Evolutionary conservation across 495 filamentous ascomycete genomes (phyloP).

Genomic region (Aspergillus sclerotioniger): DNA sequence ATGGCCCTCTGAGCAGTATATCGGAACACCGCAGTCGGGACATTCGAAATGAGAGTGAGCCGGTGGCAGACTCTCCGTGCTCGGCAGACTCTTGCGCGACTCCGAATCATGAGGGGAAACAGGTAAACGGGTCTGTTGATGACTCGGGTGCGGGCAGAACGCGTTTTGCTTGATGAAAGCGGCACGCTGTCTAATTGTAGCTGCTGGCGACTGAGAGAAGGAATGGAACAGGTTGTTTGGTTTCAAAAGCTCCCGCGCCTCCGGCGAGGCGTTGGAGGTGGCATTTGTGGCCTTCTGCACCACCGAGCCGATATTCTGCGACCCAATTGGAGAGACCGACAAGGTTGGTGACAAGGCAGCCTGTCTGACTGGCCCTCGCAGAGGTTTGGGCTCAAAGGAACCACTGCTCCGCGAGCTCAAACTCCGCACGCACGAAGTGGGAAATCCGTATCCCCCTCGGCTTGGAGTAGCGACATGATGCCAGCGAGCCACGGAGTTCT

Average conservation of each 20-base stretch:
- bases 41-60: constrained; percentile 89
- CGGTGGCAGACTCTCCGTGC: constrained; percentile 54
- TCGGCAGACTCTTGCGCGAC: constrained; percentile 44
- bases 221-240: constrained; percentile 89
- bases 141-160: constrained; percentile 84
- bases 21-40: constrained; percentile 91
- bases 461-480: constrained; percentile 23
- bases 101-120: constrained; percentile 61
- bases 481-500: constrained; percentile 21
- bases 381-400: constrained; percentile 15
- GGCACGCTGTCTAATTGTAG: constrained; percentile 79
- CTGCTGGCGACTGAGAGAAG: constrained; percentile 81
- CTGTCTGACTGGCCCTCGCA: constrained; percentile 19
- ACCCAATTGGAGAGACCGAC: not conserved
- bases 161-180: constrained; percentile 87
- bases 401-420: constrained; percentile 31
- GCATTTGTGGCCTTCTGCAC: constrained; percentile 30
- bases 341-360: constrained; percentile 4
- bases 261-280: constrained; percentile 21
- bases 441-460: constrained; percentile 25
- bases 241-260: constrained; percentile 56
- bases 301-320: constrained; percentile 7
- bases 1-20: constrained; percentile 90
- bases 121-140: constrained; percentile 64
- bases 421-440: constrained; percentile 30